phyloP scores from a whole-genome alignment of 768 basidiomycete genomes.

The Piloderma croceum region DNA sequence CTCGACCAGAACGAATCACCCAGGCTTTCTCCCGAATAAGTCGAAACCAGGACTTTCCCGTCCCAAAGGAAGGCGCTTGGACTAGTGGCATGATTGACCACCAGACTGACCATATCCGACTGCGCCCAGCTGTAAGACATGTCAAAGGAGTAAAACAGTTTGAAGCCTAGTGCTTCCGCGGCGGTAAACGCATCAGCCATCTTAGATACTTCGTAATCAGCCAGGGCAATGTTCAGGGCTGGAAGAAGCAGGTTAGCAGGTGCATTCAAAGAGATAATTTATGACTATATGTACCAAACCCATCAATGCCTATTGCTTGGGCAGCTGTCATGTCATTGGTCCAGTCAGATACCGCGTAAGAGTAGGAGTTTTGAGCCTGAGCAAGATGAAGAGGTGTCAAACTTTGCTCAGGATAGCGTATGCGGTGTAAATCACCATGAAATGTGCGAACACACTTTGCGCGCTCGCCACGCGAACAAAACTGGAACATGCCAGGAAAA shows the following conservation, averaged over 20 bases:
- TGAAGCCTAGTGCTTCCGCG: constrained; percentile 27
- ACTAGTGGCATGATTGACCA: constrained; percentile 25
- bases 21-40: constrained; percentile 32
- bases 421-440: constrained; percentile 3
- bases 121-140: constrained; percentile 22
- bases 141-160: constrained; percentile 35
- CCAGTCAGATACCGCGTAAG: constrained; percentile 16
- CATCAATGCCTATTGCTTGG: constrained; percentile 20
- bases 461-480: too few relatives aligned
- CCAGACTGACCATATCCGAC: constrained; percentile 17
- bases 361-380: constrained; percentile 20
- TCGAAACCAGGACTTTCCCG: constrained; percentile 27
- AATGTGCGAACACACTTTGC: constrained; percentile 8
- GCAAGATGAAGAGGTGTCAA: not conserved
- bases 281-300: constrained; percentile 15
- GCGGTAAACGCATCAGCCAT: constrained; percentile 31
- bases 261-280: not conserved
- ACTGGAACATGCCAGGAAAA: too few relatives aligned
- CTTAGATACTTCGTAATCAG: constrained; percentile 21
- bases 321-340: constrained; percentile 21
- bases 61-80: constrained; percentile 25
- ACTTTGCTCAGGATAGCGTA: not conserved
- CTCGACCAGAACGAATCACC: constrained; percentile 21
- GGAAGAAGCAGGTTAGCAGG: not conserved
- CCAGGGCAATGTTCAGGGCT: constrained; percentile 22